A percentile compares a stretch with the other conserved stretches of the same genome.
Evolutionary conservation across 257 asterid genomes (phyloP).

Genomic region (Petrea volubilis): DNA sequence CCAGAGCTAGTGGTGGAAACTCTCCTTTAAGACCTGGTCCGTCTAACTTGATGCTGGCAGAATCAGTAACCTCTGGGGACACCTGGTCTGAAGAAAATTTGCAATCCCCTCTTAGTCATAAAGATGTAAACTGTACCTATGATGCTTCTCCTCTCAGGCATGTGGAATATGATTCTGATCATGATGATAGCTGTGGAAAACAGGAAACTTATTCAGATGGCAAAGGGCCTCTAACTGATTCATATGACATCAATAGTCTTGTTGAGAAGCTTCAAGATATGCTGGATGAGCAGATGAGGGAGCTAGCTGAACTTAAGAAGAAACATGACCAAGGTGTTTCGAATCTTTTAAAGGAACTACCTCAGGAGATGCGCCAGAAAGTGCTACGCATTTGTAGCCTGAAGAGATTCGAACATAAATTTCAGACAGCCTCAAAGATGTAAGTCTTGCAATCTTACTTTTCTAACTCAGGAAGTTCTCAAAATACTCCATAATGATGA

Average conservation of each 20-base stretch:
- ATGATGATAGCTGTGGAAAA: constrained; percentile 16
- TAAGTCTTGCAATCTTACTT: constrained; percentile 24
- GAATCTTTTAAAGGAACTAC: constrained; percentile 57
- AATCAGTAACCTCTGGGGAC: constrained; percentile 48
- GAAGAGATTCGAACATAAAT: constrained; percentile 39
- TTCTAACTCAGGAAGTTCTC: constrained; percentile 21
- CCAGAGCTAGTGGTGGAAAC: constrained; percentile 54
- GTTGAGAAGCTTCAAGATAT: constrained; percentile 63
- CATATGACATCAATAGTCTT: constrained; percentile 35
- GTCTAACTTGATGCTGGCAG: constrained; percentile 40
- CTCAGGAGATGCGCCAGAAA: constrained; percentile 50
- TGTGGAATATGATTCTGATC: constrained; percentile 34
- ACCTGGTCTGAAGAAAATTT: constrained; percentile 68
- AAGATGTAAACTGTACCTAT: constrained; percentile 34
- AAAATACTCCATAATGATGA: constrained; percentile 23
- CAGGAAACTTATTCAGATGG: constrained; percentile 26
- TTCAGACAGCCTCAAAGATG: constrained; percentile 32
- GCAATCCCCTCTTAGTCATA: constrained; percentile 40
- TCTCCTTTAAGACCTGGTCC: constrained; percentile 64
- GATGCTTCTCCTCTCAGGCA: constrained; percentile 33
- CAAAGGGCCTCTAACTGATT: constrained; percentile 21
- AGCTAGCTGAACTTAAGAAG: constrained; percentile 64
- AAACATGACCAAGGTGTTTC: constrained; percentile 68
- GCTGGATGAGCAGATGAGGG: constrained; percentile 60
- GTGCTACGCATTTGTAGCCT: constrained; percentile 50